A percentile compares a stretch with the other conserved stretches of the same genome.
These are phyloP conservation scores for Gastrodia elata DNA, from an alignment of 106 monocot genomes.

Conservation along the genomic window DNA sequence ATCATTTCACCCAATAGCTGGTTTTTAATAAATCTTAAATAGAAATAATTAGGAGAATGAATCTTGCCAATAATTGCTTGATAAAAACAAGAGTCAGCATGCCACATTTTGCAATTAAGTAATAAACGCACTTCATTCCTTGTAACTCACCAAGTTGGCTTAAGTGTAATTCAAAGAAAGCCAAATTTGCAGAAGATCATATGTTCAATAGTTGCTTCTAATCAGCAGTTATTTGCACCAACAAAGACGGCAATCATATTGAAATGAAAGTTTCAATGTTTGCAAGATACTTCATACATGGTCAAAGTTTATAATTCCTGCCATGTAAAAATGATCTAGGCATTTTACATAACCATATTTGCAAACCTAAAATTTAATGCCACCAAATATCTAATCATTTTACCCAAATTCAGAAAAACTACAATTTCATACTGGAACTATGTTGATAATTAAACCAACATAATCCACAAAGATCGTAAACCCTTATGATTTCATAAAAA, in stretches of 20 bases:
- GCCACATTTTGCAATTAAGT: background rate
- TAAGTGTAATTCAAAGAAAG: constrained; percentile 1
- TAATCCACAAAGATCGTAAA: background rate
- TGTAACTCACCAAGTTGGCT: background rate
- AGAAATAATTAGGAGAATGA: background rate
- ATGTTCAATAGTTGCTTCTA: background rate
- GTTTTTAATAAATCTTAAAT: background rate
- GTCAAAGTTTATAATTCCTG: background rate
- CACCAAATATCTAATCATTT: background rate
- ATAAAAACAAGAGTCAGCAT: background rate
- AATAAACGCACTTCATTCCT: background rate
- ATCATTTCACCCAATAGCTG: background rate
- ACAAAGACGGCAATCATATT: background rate
- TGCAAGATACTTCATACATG: constrained; percentile 2
- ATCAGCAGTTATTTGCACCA: background rate
- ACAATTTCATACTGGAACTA: background rate
- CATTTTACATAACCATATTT: background rate
- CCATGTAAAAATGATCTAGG: background rate
- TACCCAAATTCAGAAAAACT: background rate
- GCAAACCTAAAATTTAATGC: background rate
- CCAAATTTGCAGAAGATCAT: background rate
- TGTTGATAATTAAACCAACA: background rate
- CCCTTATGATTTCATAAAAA: background rate
- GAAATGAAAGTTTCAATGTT: background rate
- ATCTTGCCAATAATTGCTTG: constrained; percentile 1